These are phyloP conservation scores for Allomyces macrogynus DNA, from an alignment of 192 early-diverging fungal genomes.

Conservation along the genomic window DNA sequence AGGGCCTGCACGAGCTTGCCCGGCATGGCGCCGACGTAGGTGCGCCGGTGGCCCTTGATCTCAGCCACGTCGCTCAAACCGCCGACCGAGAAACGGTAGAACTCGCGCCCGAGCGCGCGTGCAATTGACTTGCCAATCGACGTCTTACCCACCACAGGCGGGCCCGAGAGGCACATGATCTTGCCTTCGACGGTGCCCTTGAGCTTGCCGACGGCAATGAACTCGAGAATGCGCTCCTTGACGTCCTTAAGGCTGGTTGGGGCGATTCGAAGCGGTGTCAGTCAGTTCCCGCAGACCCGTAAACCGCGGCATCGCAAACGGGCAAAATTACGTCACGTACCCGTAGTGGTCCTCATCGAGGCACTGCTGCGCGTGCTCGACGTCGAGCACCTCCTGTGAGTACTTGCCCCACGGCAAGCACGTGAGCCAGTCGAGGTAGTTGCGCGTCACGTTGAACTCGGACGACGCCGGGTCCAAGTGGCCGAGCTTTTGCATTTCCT, in stretches of 20 bases:
- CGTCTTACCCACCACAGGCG: slow-evolving; percentile 90
- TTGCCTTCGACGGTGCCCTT: slow-evolving; percentile 93
- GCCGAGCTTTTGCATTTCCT: slow-evolving; percentile 84
- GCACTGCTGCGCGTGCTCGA: slow-evolving; percentile 60
- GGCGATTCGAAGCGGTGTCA: too few species aligned
- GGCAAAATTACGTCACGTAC: too few species aligned
- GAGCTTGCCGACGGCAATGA: slow-evolving; percentile 94
- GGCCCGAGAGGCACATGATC: slow-evolving; percentile 92
- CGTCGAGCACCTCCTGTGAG: slow-evolving; percentile 80
- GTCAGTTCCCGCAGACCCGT: too few species aligned
- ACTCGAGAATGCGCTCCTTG: slow-evolving; percentile 96
- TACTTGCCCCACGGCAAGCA: slow-evolving; percentile 90
- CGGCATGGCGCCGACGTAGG: slow-evolving; percentile 99
- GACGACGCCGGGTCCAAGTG: slow-evolving; percentile 85
- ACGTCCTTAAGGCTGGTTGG: slow-evolving; percentile 70
- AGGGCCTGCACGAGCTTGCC: slow-evolving; percentile 97
- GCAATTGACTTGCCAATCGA: slow-evolving; percentile 97
- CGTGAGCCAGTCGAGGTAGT: slow-evolving; percentile 97
- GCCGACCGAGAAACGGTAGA: slow-evolving; percentile 92
- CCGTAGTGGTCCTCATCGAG: slow-evolving; percentile 98
- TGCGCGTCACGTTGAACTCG: slow-evolving; percentile 96
- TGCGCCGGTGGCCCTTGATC: slow-evolving; percentile 96
- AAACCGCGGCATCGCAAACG: too few species aligned
- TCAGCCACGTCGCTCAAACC: slow-evolving; percentile 96
- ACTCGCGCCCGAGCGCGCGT: slow-evolving; percentile 77